Base-by-base conservation (phyloP, 805 yeast species). In the Cyberlindnera saturnus region DNA sequence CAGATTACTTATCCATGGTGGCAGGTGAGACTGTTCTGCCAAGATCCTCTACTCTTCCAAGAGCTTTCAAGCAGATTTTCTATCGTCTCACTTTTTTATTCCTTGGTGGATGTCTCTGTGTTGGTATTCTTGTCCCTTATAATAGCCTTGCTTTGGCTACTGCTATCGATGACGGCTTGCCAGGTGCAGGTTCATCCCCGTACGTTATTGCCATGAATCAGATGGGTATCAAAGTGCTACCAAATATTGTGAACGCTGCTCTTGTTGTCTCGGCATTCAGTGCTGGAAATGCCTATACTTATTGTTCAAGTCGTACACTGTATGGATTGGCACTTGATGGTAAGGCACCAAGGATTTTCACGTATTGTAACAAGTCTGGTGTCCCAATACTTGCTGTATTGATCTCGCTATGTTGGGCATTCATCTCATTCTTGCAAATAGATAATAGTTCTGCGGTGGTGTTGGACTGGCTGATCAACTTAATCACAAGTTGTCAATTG, bases 21-120 rank as follows among this genome's bases (percentile, higher is more conserved):
- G 95, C 95, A 3, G 88, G 95, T 38, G 96, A 88, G 60, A 79
- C 86, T 3, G 66, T 73, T 30, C 70, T 79, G 51, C 95, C 95
- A 9, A 73, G 91, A 41, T 38, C 53, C 7, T 74, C 74, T 42
- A 79, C 79, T 6, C 66, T 88, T 58, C 89, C 93, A n/a, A 72
- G 71, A 29, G 96, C 95, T 0, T 86, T 81, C 67, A 81, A 77
- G 50, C 83, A 82, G 43, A 87, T 87, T 15, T 79, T 86, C 47
- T 71, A 72, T 55, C 72, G 96, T 50, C 68, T 88, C 46, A 69
- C 82, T 1, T 61, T 83, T 29, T 73, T 88, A 49, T 87, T 82
- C 57, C 63, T 85, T 32, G 78, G 86, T 10, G 89, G 95, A 29
- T 78, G 90, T 23, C 63, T 88, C 3, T 81, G 84, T 54, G 86